phyloP scores from a whole-genome alignment of 225 moss, liverwort and hornwort species.

The Ulota crispa region DNA sequence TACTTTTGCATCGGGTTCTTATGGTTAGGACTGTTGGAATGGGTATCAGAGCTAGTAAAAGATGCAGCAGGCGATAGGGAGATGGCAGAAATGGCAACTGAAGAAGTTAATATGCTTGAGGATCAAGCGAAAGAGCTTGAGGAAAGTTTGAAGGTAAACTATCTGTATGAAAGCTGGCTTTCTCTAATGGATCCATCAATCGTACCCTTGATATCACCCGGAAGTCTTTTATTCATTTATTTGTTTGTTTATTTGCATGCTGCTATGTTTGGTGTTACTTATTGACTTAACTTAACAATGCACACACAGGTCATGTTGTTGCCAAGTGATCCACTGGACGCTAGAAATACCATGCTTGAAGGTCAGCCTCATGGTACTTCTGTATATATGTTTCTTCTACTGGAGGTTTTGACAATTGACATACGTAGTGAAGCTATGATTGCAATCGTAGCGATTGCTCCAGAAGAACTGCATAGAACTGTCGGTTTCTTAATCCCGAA shows the following conservation, averaged over 20 bases:
- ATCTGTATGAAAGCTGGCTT: conserved; percentile 3
- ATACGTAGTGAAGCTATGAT: conserved; percentile 5
- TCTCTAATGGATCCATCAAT: background rate
- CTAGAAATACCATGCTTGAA: conserved; percentile 97
- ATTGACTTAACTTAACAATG: background rate
- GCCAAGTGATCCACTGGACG: conserved; percentile 86
- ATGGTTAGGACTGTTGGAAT: conserved; percentile 27
- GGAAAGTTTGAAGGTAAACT: conserved; percentile 77
- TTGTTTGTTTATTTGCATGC: background rate
- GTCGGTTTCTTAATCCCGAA: background rate
- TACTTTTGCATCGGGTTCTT: conserved; percentile 10
- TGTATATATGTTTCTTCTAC: background rate
- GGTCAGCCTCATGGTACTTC: conserved; percentile 39
- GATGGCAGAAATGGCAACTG: conserved; percentile 88
- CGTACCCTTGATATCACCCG: background rate
- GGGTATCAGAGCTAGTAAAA: conserved; percentile 60
- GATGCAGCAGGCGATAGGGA: conserved; percentile 79
- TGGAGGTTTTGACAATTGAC: background rate
- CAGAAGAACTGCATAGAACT: background rate
- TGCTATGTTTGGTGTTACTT: background rate
- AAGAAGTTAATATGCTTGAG: conserved; percentile 68
- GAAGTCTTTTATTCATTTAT: background rate
- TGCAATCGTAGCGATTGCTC: conserved; percentile 4
- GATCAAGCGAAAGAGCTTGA: conserved; percentile 63
- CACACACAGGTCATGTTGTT: conserved; percentile 72